These are phyloP conservation scores for Stephania cephalantha DNA, from an alignment of 164 flowering plant species.

Conservation along the genomic window DNA sequence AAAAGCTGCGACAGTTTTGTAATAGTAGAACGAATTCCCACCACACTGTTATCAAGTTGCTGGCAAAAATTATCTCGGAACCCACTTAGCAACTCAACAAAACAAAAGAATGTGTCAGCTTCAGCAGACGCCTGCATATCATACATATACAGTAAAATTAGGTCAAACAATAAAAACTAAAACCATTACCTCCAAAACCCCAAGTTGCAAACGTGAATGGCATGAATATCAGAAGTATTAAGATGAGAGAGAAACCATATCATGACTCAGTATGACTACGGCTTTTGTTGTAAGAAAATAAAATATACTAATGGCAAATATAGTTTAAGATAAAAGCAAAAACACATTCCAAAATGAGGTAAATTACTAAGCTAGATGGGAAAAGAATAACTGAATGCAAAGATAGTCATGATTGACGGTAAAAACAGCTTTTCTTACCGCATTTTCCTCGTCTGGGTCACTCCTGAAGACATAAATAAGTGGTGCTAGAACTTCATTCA, in stretches of 20 bases:
- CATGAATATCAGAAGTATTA: neutral
- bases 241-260: neutral
- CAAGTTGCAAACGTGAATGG: neutral
- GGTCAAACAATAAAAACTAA: neutral
- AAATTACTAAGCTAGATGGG: neutral
- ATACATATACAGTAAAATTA: conserved; percentile 9
- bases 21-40: conserved; percentile 91
- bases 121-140: conserved; percentile 77
- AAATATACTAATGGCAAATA: neutral
- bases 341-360: neutral
- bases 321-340: neutral
- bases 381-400: neutral
- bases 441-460: conserved; percentile 81
- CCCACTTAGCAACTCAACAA: conserved; percentile 89
- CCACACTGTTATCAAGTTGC: conserved; percentile 96
- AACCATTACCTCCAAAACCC: neutral
- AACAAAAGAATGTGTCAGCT: conserved; percentile 94
- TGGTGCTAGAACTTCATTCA: conserved; percentile 98
- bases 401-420: neutral
- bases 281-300: neutral
- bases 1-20: conserved; percentile 69
- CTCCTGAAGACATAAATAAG: conserved; percentile 76
- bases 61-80: conserved; percentile 91
- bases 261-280: neutral
- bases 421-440: conserved; percentile 40